These are phyloP conservation scores for Dimargaris xerosporica DNA, from an alignment of 192 early-diverging fungal genomes.

Conservation along the genomic window DNA sequence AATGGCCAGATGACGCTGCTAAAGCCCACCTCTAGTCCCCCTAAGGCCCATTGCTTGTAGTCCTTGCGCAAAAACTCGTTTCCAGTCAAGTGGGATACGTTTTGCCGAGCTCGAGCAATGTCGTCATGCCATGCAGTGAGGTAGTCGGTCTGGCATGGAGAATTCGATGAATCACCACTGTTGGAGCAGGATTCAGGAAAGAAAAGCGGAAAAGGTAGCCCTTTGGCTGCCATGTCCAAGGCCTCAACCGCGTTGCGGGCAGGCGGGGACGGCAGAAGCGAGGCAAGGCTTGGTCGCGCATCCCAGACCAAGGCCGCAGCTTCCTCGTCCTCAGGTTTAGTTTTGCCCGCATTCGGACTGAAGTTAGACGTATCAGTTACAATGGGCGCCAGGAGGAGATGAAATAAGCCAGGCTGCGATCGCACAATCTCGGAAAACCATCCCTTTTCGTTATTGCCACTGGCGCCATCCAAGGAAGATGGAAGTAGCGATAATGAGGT, in stretches of 20 bases:
- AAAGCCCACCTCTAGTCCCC: conserved; percentile 23
- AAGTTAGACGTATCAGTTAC: conserved; percentile 22
- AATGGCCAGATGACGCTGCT: conserved; percentile 25
- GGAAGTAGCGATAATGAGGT: too few species aligned
- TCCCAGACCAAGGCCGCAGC: neutral
- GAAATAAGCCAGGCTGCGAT: conserved; percentile 12
- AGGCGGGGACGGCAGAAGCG: neutral
- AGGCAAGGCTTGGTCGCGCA: neutral
- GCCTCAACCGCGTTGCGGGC: neutral
- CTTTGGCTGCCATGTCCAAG: neutral
- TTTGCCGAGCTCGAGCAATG: conserved; percentile 22
- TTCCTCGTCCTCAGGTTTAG: conserved; percentile 1
- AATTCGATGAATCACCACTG: neutral
- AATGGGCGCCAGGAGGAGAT: conserved; percentile 21
- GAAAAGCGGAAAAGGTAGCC: neutral
- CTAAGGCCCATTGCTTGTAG: conserved; percentile 30
- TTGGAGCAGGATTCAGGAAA: neutral
- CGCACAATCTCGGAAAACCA: neutral
- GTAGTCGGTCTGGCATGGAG: neutral
- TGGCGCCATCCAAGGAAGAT: neutral
- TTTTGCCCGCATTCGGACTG: conserved; percentile 9
- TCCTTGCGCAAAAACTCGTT: conserved; percentile 29
- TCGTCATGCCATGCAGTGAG: neutral
- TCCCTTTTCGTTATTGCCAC: neutral
- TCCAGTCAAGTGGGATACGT: conserved; percentile 19